Conservation (phyloP, 1,284 basidiomycete species). For the Microbotryum violaceum region DNA sequence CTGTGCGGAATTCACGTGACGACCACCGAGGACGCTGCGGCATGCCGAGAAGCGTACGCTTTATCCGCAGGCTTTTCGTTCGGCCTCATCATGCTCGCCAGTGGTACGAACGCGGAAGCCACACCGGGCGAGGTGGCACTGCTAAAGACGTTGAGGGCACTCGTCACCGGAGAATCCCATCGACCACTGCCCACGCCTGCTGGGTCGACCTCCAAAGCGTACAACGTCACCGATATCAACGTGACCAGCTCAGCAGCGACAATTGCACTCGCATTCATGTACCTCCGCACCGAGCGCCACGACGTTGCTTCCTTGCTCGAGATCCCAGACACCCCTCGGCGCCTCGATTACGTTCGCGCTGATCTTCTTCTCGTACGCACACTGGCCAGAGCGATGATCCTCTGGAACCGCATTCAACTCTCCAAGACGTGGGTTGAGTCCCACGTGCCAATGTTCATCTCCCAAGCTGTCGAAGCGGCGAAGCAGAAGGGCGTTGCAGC, state of each 20-base stretch:
- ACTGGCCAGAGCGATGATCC: constrained; percentile 68
- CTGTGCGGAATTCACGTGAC: constrained; percentile 69
- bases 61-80: constrained; percentile 81
- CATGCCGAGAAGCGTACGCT: constrained; percentile 84
- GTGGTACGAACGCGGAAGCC: constrained; percentile 46
- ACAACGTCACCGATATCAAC: constrained; percentile 63
- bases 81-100: constrained; percentile 91
- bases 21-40: constrained; percentile 70
- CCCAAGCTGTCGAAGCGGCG: constrained; percentile 49
- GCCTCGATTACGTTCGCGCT: constrained; percentile 77
- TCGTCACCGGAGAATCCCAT: constrained; percentile 26
- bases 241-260: constrained; percentile 84
- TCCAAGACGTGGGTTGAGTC: constrained; percentile 67
- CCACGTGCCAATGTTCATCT: constrained; percentile 66
- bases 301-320: constrained; percentile 78
- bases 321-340: constrained; percentile 69
- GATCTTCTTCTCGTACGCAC: constrained; percentile 76
- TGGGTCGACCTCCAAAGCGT: constrained; percentile 35
- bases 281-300: constrained; percentile 68
- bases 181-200: constrained; percentile 15
- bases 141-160: constrained; percentile 25
- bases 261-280: constrained; percentile 85
- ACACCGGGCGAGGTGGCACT: constrained; percentile 17
- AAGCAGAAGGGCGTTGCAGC: not conserved
- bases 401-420: constrained; percentile 74